Evolutionary conservation across 768 basidiomycete genomes (phyloP), one percentile per base, ranked within the genome.

Genomic region (Rhodotorula babjevae): DNA sequence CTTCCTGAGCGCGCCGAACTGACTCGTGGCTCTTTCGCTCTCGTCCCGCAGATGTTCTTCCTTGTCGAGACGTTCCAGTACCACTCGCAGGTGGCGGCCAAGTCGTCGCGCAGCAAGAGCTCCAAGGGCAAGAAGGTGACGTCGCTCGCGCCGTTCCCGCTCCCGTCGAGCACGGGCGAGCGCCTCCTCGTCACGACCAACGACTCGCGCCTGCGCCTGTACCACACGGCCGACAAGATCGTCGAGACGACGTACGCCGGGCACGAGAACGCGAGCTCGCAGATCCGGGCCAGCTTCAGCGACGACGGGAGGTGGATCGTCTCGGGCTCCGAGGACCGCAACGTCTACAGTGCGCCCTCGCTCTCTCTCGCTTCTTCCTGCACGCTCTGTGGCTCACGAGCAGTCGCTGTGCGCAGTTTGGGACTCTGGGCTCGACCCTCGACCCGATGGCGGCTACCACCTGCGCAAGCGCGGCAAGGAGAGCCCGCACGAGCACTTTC

Each of bases 81-180:
- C 46, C 62, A 72, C 60, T 36, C 69, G 61, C 58, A 62, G 23
- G 67, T 78, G 53, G 60, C 69, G 16, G 71, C 77, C 42, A 69
- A 63, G 31, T 69, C 67, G 15, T 70, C 71, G 7, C 71, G 77
- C 27, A 76, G 79, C 36, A 77, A 79, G 68, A 75, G 79, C 56
- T 53, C 68, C 18, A 77, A 77, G 57, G 79, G 79, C 29, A 71
- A 74, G 65, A 80, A 80, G 63, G 77, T 80, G 68, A 80, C 79
- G 15, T 72, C 68, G 7, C 63, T 79, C 56, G 60, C 65, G 31
- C 57, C 72, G 31, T 67, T 73, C 36, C 76, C 73, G 3, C 60
- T 72, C 29, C 65, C 67, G 47, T 55, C 33, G 52, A 62, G 25
- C 23, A 56, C 31, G 29, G 69, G 68, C 50, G 76, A 66, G 14